Evolutionary conservation across 2,329 filamentous ascomycete genomes (phyloP).

Genomic region (Colletotrichum sp.): DNA sequence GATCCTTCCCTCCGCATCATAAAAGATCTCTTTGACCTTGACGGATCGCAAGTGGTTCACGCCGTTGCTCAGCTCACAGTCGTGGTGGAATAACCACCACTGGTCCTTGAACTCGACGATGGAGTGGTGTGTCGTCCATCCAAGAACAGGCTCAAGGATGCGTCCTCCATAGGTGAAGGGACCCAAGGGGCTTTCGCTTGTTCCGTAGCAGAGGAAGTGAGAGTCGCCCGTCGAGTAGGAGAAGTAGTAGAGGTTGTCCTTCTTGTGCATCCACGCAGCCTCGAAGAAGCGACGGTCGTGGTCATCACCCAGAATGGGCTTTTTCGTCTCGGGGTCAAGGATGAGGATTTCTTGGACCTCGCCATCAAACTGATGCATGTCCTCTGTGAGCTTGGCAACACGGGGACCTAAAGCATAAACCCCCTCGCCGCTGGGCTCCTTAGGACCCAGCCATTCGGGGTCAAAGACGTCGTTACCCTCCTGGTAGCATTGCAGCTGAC

Average conservation of each 20-base stretch:
- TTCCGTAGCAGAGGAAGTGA: slow-evolving; percentile 75
- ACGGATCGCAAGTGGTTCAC: slow-evolving; percentile 75
- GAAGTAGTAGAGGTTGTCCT: slow-evolving; percentile 72
- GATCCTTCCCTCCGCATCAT: slow-evolving; percentile 70
- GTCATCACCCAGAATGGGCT: slow-evolving; percentile 67
- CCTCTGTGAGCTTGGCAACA: slow-evolving; percentile 65
- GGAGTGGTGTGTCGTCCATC: slow-evolving; percentile 84
- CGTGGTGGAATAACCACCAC: slow-evolving; percentile 81
- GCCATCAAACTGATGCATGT: slow-evolving; percentile 67
- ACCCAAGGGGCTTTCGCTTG: slow-evolving; percentile 66
- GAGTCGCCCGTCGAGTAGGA: slow-evolving; percentile 81
- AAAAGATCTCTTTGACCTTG: slow-evolving; percentile 77
- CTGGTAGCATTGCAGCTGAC: slow-evolving; percentile 79
- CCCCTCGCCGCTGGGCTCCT: slow-evolving; percentile 63
- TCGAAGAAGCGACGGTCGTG: slow-evolving; percentile 81
- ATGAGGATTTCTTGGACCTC: slow-evolving; percentile 66
- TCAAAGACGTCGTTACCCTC: slow-evolving; percentile 60
- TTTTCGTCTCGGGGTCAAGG: slow-evolving; percentile 63
- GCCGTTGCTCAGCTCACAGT: slow-evolving; percentile 70
- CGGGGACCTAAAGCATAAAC: slow-evolving; percentile 66
- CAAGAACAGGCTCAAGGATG: slow-evolving; percentile 76
- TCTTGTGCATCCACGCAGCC: slow-evolving; percentile 81
- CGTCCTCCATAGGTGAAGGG: slow-evolving; percentile 75
- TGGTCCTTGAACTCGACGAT: slow-evolving; percentile 74
- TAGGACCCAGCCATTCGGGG: slow-evolving; percentile 53